Evolutionary conservation across 148 eudicot genomes (phyloP).

Genomic region (Cornus florida): DNA sequence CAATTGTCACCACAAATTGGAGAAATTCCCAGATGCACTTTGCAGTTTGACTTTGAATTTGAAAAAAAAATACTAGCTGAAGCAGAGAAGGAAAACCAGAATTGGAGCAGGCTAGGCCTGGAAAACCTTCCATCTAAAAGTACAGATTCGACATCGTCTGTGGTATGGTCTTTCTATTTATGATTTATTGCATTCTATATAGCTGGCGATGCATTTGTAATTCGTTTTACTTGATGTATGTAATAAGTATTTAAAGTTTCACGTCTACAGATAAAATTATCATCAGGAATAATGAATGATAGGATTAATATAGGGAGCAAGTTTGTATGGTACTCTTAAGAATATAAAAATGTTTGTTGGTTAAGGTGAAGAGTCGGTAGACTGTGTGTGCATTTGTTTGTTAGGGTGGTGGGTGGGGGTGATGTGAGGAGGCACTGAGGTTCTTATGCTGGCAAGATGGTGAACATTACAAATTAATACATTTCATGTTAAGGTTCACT

Average conservation of each 20-base stretch:
- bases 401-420: not conserved
- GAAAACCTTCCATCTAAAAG: slow-evolving; percentile 68
- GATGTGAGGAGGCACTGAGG: not conserved
- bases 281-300: not conserved
- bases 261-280: not conserved
- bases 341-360: not conserved
- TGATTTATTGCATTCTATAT: not conserved
- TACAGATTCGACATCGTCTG: slow-evolving; percentile 44
- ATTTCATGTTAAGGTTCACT: not conserved
- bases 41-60: slow-evolving; percentile 80
- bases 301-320: not conserved
- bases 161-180: slow-evolving; percentile 29
- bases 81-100: slow-evolving; percentile 75
- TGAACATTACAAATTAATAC: not conserved
- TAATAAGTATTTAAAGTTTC: not conserved
- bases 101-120: slow-evolving; percentile 76
- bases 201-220: not conserved
- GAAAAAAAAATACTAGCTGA: slow-evolving; percentile 85
- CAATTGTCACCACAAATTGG: slow-evolving; percentile 71
- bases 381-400: not conserved
- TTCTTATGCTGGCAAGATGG: not conserved
- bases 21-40: slow-evolving; percentile 83
- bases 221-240: not conserved
- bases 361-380: not conserved
- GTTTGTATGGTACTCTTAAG: not conserved